Evolutionary conservation across 768 basidiomycete species (phyloP).

Genomic region (Hemileccinum rubropunctum): DNA sequence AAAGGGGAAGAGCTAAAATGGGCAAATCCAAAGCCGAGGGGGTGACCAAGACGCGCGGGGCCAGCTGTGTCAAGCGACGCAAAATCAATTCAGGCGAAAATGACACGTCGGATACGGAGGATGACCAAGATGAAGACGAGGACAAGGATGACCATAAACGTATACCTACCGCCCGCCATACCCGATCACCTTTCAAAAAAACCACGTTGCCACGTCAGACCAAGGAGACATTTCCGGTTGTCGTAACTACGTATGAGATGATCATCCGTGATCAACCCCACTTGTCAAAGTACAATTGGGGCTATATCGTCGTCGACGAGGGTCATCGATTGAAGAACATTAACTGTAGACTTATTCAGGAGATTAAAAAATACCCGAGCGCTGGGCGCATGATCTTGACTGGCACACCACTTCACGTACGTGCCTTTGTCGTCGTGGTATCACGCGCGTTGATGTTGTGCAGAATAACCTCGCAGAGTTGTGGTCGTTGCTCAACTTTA

Average conservation of each 20-base stretch:
- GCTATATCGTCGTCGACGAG: constrained; percentile 95
- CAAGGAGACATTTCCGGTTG: constrained; percentile 63
- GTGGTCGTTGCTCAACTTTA: constrained; percentile 94
- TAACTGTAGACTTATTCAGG: constrained; percentile 84
- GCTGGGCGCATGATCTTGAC: constrained; percentile 92
- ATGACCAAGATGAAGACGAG: constrained; percentile 10
- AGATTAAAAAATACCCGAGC: constrained; percentile 82
- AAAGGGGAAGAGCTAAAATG: constrained; percentile 19
- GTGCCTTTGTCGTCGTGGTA: constrained; percentile 19
- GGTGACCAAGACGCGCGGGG: constrained; percentile 10
- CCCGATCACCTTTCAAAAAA: constrained; percentile 4
- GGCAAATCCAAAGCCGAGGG: constrained; percentile 7
- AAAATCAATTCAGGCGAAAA: constrained; percentile 11
- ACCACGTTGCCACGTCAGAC: constrained; percentile 12
- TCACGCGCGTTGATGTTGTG: background rate
- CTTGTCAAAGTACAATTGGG: constrained; percentile 68
- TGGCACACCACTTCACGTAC: constrained; percentile 92
- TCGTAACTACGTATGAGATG: constrained; percentile 91
- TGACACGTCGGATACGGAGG: constrained; percentile 13
- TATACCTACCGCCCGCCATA: constrained; percentile 22
- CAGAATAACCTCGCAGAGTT: constrained; percentile 95
- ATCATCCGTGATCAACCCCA: constrained; percentile 78
- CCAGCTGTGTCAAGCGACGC: constrained; percentile 18
- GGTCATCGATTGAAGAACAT: constrained; percentile 95
- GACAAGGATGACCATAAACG: constrained; percentile 9